Evolutionary conservation across 805 yeast genomes (phyloP).

Genomic region (Yarrowia phangngaensis): DNA sequence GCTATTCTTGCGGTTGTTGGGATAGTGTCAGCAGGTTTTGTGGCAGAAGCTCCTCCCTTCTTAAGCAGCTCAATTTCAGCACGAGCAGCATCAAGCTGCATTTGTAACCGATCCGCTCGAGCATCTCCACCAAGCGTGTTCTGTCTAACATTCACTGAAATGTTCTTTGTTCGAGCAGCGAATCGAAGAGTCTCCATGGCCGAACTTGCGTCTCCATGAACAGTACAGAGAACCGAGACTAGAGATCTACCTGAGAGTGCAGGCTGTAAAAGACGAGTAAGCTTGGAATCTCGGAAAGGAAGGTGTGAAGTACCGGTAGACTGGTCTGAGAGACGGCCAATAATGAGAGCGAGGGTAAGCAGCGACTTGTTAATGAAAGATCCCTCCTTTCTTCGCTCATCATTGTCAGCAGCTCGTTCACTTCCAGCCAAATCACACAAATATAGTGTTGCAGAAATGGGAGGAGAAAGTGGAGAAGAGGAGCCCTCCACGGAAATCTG

Average conservation of each 20-base stretch:
- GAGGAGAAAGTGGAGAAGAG: conserved; percentile 40
- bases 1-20: conserved; percentile 39
- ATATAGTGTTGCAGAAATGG: conserved; percentile 58
- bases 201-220: conserved; percentile 58
- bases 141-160: conserved; percentile 62
- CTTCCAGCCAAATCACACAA: conserved; percentile 96
- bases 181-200: conserved; percentile 83
- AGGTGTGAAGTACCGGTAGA: conserved; percentile 54
- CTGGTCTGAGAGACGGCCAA: conserved; percentile 62
- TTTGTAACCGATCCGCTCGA: conserved; percentile 53
- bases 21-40: background rate
- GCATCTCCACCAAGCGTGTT: conserved; percentile 43
- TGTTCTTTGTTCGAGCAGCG: conserved; percentile 89
- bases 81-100: conserved; percentile 59
- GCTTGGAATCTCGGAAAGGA: conserved; percentile 89
- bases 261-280: conserved; percentile 86
- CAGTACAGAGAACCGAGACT: conserved; percentile 82
- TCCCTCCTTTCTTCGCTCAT: conserved; percentile 88
- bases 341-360: conserved; percentile 87
- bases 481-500: conserved; percentile 52
- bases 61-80: conserved; percentile 46
- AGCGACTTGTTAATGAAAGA: conserved; percentile 87
- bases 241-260: conserved; percentile 84
- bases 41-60: conserved; percentile 12
- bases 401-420: conserved; percentile 73